phyloP scores from a whole-genome alignment of 148 eudicot genomes.

The Rhododendron henanense region DNA sequence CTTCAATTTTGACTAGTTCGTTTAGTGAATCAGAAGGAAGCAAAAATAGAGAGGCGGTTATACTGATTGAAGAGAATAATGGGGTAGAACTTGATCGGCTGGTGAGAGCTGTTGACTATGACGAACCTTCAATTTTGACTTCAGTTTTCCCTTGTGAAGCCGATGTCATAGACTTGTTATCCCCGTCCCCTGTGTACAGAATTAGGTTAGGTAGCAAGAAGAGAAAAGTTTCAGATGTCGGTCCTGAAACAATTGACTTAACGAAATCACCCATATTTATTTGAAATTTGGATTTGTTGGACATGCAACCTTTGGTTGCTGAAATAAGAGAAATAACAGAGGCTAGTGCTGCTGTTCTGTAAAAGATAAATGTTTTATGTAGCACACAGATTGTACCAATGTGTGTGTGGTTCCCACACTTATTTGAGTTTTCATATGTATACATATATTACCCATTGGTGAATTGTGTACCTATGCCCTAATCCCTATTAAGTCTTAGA shows the following conservation, averaged over 20 bases:
- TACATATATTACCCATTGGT: not conserved
- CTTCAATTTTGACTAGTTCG: not conserved
- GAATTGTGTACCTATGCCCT: not conserved
- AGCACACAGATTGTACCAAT: not conserved
- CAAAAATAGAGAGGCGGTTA: not conserved
- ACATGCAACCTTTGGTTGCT: not conserved
- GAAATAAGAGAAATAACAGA: not conserved
- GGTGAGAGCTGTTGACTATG: conserved; percentile 6
- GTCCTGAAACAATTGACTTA: conserved; percentile 59
- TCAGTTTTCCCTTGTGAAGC: conserved; percentile 14
- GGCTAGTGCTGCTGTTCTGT: not conserved
- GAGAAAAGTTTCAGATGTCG: conserved; percentile 30
- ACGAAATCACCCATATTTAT: conserved; percentile 62
- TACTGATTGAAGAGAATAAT: conserved; percentile 17
- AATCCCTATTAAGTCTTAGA: not conserved
- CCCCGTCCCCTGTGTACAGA: conserved; percentile 58
- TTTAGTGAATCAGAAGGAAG: not conserved
- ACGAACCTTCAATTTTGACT: not conserved
- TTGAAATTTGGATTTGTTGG: conserved; percentile 11
- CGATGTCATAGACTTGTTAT: conserved; percentile 70
- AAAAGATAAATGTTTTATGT: not conserved
- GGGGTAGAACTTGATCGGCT: conserved; percentile 12
- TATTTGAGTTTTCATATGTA: no score
- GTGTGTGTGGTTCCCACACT: not conserved
- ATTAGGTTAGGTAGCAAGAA: conserved; percentile 38